Evolutionary conservation across 1,139 yeast genomes (phyloP), one percentile per base, ranked within the genome.

Genomic region (Scheffersomyces illinoinensis): DNA sequence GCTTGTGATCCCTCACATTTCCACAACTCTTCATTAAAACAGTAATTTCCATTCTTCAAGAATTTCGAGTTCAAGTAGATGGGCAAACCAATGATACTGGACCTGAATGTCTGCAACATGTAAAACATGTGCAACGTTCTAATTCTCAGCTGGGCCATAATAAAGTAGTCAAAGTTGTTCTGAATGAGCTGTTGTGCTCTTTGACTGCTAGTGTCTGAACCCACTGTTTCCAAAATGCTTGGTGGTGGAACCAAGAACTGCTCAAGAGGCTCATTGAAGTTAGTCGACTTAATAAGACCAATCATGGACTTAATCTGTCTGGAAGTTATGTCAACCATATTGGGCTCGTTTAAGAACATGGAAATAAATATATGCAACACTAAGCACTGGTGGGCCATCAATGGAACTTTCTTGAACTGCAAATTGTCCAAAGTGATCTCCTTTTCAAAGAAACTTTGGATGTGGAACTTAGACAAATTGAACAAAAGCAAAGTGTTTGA

Each of bases 341-440:
- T 84, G 18, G 80, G 78, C 68, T 91, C 97, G 69, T 90, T 90
- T 68, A 90, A 87, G 72, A 93, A 91, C 75, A 92, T 85, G 10
- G 96, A 93, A 63, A 91, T 87, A 67, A 91, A 89, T 54, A 92
- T 90, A 62, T 92, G 90, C 58, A 93, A 78, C 5, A 91, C 88
- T 71, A 91, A 83, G 56, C 96, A 86, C 71, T 93, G 98, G 56
- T 92, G 90, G n/a, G 93, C 84, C 92, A 95, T 90, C 56, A 92
- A 72, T 2, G 97, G 97, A 1, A 92, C 91, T 54, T 84, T 83
- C 63, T 86, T 85, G 67, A 85, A 84, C 61, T 82, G 83, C 56
- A 78, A 67, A 60, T 78, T 81, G 62, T 81, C 82, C 54, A 77
- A 69, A 18, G 84, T 79, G 26, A 77, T 74, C 59, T 78, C 82